phyloP scores from a whole-genome alignment of 2,329 filamentous ascomycete species.

The Cladophialophora bantiana region DNA sequence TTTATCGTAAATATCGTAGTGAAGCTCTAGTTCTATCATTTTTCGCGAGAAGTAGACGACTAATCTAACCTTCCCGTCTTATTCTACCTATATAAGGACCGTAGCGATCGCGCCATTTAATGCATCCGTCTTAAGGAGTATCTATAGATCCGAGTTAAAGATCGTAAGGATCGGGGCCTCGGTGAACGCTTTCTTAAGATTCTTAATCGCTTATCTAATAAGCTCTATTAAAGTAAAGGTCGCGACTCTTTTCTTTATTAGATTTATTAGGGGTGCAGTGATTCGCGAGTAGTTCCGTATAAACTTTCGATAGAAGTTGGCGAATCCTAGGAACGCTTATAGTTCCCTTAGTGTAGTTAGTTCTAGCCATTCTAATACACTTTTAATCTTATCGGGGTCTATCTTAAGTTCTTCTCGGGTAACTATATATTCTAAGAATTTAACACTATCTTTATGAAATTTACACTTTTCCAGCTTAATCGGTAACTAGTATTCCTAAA shows the following conservation, averaged over 20 bases:
- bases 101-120: slow-evolving; percentile 25
- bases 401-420: not conserved
- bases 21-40: not conserved
- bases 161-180: too few species aligned
- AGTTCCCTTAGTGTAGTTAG: too few species aligned
- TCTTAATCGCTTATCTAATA: too few species aligned
- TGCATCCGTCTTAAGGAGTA: slow-evolving; percentile 29
- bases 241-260: too few species aligned
- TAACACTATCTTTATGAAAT: slow-evolving; percentile 1
- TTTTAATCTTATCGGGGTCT: not conserved
- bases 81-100: slow-evolving; percentile 19
- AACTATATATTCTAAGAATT: slow-evolving; percentile 1
- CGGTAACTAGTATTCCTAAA: not conserved
- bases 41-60: slow-evolving; percentile 21
- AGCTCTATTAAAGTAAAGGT: too few species aligned
- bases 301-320: too few species aligned
- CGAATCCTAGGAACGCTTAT: too few species aligned
- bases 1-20: too few species aligned
- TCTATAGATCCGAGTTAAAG: slow-evolving; percentile 28
- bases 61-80: slow-evolving; percentile 17
- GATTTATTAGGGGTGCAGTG: too few species aligned
- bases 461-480: slow-evolving; percentile 4
- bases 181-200: too few species aligned
- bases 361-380: not conserved
- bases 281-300: too few species aligned